Conservation (phyloP, 306 rosid species). For the Quercus alba region DNA sequence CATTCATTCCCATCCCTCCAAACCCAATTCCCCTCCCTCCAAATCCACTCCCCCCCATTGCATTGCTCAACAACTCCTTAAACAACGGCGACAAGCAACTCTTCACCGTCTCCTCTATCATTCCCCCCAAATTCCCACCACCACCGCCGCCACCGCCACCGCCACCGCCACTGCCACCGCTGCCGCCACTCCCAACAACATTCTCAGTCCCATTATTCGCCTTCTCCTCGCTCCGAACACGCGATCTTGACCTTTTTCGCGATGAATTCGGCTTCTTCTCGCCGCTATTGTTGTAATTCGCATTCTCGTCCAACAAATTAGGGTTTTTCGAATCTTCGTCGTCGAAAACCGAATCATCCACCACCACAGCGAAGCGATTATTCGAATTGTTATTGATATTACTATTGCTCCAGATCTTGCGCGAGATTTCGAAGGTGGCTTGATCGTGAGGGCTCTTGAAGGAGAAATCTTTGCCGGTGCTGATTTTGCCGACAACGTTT, state of each 20-base stretch:
- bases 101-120: slow-evolving; percentile 10
- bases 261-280: slow-evolving; percentile 36
- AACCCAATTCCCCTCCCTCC: slow-evolving; percentile 39
- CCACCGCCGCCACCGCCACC: too few relatives aligned
- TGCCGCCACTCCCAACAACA: too few relatives aligned
- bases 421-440: slow-evolving; percentile 64
- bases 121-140: background rate
- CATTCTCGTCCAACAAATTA: slow-evolving; percentile 34
- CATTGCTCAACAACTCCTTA: slow-evolving; percentile 30
- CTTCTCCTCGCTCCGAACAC: slow-evolving; percentile 29
- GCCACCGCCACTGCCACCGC: too few relatives aligned
- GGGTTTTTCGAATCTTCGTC: slow-evolving; percentile 56
- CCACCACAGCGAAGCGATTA: slow-evolving; percentile 25
- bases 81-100: slow-evolving; percentile 2
- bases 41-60: slow-evolving; percentile 38
- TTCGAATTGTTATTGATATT: background rate
- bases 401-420: slow-evolving; percentile 58
- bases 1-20: slow-evolving; percentile 28
- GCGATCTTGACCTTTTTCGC: slow-evolving; percentile 43
- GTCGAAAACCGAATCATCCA: slow-evolving; percentile 48
- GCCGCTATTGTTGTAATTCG: background rate
- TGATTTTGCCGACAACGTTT: slow-evolving; percentile 35
- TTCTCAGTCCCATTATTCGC: too few relatives aligned
- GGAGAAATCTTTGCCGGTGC: slow-evolving; percentile 47
- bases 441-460: slow-evolving; percentile 67